Conservation (phyloP, 1,139 yeast genomes). For the Arxiozyma bovina region DNA sequence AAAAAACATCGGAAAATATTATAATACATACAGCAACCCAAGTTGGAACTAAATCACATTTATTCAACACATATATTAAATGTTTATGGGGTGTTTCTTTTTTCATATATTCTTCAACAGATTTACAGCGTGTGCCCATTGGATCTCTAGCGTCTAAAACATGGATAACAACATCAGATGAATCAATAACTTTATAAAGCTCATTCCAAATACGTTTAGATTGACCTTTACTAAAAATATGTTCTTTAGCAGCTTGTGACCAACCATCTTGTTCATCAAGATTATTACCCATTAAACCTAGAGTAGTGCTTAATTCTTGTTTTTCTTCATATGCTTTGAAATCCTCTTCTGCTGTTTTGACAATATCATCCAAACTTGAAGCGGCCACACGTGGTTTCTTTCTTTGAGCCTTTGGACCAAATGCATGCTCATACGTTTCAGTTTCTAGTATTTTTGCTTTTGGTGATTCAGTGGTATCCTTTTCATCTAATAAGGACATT, state of each 20-base stretch:
- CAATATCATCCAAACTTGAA: slow-evolving; percentile 73
- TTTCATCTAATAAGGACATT: slow-evolving; percentile 88
- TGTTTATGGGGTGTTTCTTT: slow-evolving; percentile 97
- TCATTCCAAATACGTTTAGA: slow-evolving; percentile 99
- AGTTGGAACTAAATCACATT: slow-evolving; percentile 96
- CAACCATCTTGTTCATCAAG: slow-evolving; percentile 66
- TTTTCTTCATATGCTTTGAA: slow-evolving; percentile 61
- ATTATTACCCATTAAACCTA: slow-evolving; percentile 69
- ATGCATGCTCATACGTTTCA: slow-evolving; percentile 71
- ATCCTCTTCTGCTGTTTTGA: slow-evolving; percentile 50
- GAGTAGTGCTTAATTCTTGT: slow-evolving; percentile 58
- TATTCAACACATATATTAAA: slow-evolving; percentile 85
- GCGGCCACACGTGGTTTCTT: slow-evolving; percentile 80
- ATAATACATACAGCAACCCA: slow-evolving; percentile 94
- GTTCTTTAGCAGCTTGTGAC: slow-evolving; percentile 86
- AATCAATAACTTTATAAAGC: slow-evolving; percentile 90
- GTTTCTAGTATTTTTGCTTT: slow-evolving; percentile 76
- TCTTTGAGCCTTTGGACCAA: slow-evolving; percentile 93
- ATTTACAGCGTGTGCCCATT: slow-evolving; percentile 84
- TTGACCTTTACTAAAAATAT: slow-evolving; percentile 93
- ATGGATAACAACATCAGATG: slow-evolving; percentile 93
- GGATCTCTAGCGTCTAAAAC: slow-evolving; percentile 98
- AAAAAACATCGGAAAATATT: slow-evolving; percentile 9
- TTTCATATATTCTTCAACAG: slow-evolving; percentile 85
- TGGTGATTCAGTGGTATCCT: slow-evolving; percentile 64